Conservation (phyloP, 179 eudicot species). For the Beta macrorhiza region DNA sequence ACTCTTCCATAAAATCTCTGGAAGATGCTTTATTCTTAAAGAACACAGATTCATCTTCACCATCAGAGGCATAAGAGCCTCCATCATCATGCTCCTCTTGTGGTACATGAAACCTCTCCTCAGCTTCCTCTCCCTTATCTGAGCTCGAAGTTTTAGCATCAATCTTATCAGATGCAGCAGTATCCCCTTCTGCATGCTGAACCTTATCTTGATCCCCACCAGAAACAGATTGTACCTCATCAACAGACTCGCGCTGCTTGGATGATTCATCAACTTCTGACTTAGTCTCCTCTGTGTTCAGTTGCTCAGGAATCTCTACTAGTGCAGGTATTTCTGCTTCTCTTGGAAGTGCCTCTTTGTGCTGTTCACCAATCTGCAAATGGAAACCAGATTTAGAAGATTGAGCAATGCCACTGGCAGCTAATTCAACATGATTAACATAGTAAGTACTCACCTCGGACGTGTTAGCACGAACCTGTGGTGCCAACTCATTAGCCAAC, state of each 20-base stretch:
- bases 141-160: conserved; percentile 10
- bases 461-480: conserved; percentile 16
- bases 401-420: conserved; percentile 2
- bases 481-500: conserved; percentile 26
- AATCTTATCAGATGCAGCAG: conserved; percentile 22
- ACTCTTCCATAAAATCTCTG: conserved; percentile 58
- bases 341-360: background rate
- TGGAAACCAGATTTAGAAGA: conserved; percentile 14
- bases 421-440: background rate
- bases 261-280: conserved; percentile 29
- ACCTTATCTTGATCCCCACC: conserved; percentile 28
- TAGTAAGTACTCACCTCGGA: conserved; percentile 16
- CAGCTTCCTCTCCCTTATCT: conserved; percentile 22
- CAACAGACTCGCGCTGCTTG: conserved; percentile 28
- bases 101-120: conserved; percentile 13
- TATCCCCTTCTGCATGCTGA: conserved; percentile 24
- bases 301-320: conserved; percentile 18
- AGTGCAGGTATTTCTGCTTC: conserved; percentile 15
- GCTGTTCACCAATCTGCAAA: conserved; percentile 17
- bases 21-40: conserved; percentile 66
- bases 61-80: conserved; percentile 66
- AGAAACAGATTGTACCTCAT: conserved; percentile 28
- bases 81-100: conserved; percentile 42
- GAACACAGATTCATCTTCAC: conserved; percentile 51
- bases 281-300: conserved; percentile 21